These are phyloP conservation scores for Alternaria triticina DNA, from an alignment of 2,329 filamentous ascomycete species.

Conservation along the genomic window DNA sequence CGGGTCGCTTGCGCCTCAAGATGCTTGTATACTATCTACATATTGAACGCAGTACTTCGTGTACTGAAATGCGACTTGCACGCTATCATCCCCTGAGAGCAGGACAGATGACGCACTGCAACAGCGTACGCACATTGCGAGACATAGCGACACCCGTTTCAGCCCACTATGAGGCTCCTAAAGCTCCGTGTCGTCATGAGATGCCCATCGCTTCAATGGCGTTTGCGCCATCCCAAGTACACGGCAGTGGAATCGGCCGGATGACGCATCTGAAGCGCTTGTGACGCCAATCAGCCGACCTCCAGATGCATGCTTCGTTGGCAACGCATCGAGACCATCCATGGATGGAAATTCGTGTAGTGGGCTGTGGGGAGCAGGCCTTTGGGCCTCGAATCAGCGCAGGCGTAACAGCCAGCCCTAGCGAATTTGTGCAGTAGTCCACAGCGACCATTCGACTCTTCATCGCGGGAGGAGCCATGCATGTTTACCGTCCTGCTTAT, in stretches of 20 bases:
- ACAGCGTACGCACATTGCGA: not conserved
- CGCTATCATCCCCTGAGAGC: not conserved
- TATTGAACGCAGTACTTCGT: not conserved
- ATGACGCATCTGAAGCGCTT: constrained; percentile 31
- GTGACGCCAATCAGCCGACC: not conserved
- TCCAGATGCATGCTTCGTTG: constrained; percentile 43
- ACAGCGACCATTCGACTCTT: constrained; percentile 40
- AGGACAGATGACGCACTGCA: not conserved
- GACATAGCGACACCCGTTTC: constrained; percentile 4
- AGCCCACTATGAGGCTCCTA: constrained; percentile 10
- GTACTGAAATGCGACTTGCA: not conserved
- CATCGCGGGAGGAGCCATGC: constrained; percentile 43
- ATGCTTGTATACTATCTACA: not conserved
- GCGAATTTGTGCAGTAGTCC: constrained; percentile 25
- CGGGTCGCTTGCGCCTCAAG: not conserved
- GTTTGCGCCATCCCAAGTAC: constrained; percentile 32
- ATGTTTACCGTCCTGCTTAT: constrained; percentile 20
- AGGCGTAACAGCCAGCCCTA: constrained; percentile 24
- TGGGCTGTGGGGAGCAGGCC: constrained; percentile 29
- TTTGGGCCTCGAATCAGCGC: constrained; percentile 36
- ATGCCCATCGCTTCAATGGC: constrained; percentile 14
- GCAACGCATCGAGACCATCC: constrained; percentile 38
- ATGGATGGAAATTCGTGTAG: constrained; percentile 6
- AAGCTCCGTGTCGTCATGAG: constrained; percentile 33
- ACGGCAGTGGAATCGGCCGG: constrained; percentile 35